These are phyloP conservation scores for Nymphaea thermarum DNA, from an alignment of 164 flowering plant genomes.

Conservation along the genomic window DNA sequence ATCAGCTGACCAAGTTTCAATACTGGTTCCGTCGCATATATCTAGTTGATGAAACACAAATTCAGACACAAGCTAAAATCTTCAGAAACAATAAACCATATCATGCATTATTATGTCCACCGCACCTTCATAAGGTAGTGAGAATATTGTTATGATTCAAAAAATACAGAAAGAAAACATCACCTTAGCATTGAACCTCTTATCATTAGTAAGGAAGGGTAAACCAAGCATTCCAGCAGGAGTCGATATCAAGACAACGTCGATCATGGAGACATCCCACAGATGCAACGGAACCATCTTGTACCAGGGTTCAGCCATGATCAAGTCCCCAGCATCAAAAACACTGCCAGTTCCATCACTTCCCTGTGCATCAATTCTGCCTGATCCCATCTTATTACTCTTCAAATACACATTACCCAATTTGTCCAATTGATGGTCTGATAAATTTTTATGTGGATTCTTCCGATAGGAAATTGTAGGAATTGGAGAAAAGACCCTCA, in stretches of 20 bases:
- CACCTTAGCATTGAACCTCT: constrained; percentile 63
- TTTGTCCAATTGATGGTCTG: neutral
- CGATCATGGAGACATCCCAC: constrained; percentile 64
- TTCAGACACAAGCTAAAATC: constrained; percentile 3
- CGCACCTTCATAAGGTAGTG: neutral
- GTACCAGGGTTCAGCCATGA: constrained; percentile 64
- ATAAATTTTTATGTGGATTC: neutral
- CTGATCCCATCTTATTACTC: constrained; percentile 23
- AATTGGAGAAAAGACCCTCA: constrained; percentile 57
- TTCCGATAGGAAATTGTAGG: constrained; percentile 12
- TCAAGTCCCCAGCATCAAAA: constrained; percentile 28
- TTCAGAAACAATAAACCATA: neutral
- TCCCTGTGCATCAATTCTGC: neutral
- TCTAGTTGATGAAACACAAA: constrained; percentile 20
- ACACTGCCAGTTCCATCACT: neutral
- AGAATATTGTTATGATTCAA: neutral
- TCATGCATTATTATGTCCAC: no score
- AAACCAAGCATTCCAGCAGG: constrained; percentile 87
- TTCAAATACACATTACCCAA: constrained; percentile 14
- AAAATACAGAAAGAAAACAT: constrained; percentile 6
- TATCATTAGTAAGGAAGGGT: constrained; percentile 59
- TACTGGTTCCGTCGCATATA: constrained; percentile 76
- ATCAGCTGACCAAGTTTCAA: constrained; percentile 58
- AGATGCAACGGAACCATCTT: constrained; percentile 48
- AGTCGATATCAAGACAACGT: constrained; percentile 66